A percentile compares a stretch with the other conserved stretches of the same genome.
Conservation (phyloP, 1,284 basidiomycete species). For the Leccinum brunneo-olivaceum region DNA sequence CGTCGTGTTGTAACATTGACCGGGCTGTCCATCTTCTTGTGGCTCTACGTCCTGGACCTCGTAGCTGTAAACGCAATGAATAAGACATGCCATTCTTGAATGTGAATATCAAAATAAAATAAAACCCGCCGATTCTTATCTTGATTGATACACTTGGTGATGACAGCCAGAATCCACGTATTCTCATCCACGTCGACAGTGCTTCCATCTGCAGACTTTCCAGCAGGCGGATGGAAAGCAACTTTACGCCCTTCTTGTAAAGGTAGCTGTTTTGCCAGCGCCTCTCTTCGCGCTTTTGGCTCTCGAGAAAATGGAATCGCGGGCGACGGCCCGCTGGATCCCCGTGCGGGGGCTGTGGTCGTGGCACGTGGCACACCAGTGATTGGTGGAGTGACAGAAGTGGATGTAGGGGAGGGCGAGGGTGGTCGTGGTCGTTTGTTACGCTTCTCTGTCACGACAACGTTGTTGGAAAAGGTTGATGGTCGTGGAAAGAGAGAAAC, state of each 20-base stretch:
- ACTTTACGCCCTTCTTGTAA: slow-evolving; percentile 69
- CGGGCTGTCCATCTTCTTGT: slow-evolving; percentile 68
- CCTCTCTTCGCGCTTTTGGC: slow-evolving; percentile 57
- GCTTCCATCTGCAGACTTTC: slow-evolving; percentile 41
- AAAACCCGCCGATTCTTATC: slow-evolving; percentile 54
- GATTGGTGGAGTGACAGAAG: slow-evolving; percentile 33
- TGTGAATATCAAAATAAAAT: not conserved
- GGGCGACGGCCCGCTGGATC: slow-evolving; percentile 54
- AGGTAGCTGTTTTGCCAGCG: slow-evolving; percentile 53
- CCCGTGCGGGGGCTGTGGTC: slow-evolving; percentile 37
- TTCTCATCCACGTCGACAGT: slow-evolving; percentile 55
- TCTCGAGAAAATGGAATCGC: slow-evolving; percentile 55
- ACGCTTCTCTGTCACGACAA: slow-evolving; percentile 52
- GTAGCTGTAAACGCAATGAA: slow-evolving; percentile 42
- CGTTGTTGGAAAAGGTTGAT: not conserved
- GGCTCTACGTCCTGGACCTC: slow-evolving; percentile 78
- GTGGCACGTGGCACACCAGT: slow-evolving; percentile 38
- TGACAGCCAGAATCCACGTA: slow-evolving; percentile 74
- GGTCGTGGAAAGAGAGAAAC: not conserved
- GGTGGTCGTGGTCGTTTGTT: slow-evolving; percentile 65
- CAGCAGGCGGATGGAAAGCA: slow-evolving; percentile 64
- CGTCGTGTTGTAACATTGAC: slow-evolving; percentile 64
- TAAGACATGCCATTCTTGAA: slow-evolving; percentile 1
- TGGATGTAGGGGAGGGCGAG: slow-evolving; percentile 52
- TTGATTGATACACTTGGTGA: slow-evolving; percentile 60